Base-by-base conservation (phyloP, 208 protist species). In the Trypanosoma scelopori region DNA sequence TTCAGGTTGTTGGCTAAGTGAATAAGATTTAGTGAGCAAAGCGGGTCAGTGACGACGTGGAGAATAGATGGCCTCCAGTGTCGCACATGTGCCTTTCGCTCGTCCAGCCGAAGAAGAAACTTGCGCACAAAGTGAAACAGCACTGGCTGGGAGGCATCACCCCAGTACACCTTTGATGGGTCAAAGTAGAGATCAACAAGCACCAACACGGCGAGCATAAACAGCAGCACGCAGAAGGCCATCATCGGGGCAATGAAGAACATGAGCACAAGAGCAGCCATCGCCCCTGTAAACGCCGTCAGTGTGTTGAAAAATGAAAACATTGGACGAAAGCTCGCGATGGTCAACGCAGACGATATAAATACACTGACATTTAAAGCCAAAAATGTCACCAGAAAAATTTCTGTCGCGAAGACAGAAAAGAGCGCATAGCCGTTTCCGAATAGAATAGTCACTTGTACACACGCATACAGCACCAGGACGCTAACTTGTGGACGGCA, bases 361-460 rank as follows among this genome's bases (percentile, higher is more conserved):
- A 89, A 85, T 15, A 63, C 58, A 48, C 75, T 55, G 18, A 72
- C 27, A 55, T 84, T 89, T 0, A 92, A 22, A 45, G 83, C 15
- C 18, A 67, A 45, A 66, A 79, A 92, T 43, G 49, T 75, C 22
- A 80, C 46, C 27, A 91, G 51, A 60, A 91, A 71, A 58, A 89
- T 76, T 41, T 90, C 45, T 45, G 45, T 63, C 25, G 82, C 65
- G 15, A 89, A 74, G 45, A 86, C 43, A n/a, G 83, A 55, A 30
- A 80, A 47, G 9, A 82, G 71, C 46, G 71, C 22, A 41, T 89
- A 72, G 15, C 81, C 45, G 42, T 88, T 69, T 5, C 79, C 82
- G 13, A 59, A 35, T 28, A 78, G 65, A 5, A 63, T 13, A 20
- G 30, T 57, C 15, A 67, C 9, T n/a, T 52, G 53, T 32, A 77